A percentile compares a stretch with the other conserved stretches of the same genome.
Conservation (phyloP, 2,329 filamentous ascomycete genomes). For the Epichloe hybrida region DNA sequence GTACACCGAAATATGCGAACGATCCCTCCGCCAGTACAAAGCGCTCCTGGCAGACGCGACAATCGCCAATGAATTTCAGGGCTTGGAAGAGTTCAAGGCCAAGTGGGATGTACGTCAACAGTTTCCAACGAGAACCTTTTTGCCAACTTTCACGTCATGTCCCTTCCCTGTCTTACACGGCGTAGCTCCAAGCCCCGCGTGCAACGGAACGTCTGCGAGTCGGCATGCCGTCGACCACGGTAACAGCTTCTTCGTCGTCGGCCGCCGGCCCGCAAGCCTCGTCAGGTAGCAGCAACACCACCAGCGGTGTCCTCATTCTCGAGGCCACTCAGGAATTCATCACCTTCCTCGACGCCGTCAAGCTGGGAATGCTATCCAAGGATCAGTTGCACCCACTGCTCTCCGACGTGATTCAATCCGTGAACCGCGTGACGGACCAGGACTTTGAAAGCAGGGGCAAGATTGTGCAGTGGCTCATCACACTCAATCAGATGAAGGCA, state of each 20-base stretch:
- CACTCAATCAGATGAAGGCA: slow-evolving; percentile 93
- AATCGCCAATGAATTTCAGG: slow-evolving; percentile 77
- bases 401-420: slow-evolving; percentile 90
- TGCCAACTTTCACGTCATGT: not conserved
- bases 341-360: slow-evolving; percentile 89
- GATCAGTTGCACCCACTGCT: slow-evolving; percentile 92
- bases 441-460: slow-evolving; percentile 94
- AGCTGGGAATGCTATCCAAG: slow-evolving; percentile 83
- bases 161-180: slow-evolving; percentile 3
- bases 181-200: slow-evolving; percentile 79
- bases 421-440: slow-evolving; percentile 89
- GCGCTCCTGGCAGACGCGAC: slow-evolving; percentile 82
- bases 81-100: slow-evolving; percentile 79
- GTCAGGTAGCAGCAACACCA: slow-evolving; percentile 29
- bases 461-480: slow-evolving; percentile 97
- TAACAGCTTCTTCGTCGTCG: slow-evolving; percentile 37
- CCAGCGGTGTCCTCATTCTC: slow-evolving; percentile 57
- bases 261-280: slow-evolving; percentile 29
- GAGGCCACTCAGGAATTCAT: slow-evolving; percentile 97
- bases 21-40: slow-evolving; percentile 91
- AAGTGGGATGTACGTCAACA: slow-evolving; percentile 71
- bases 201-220: slow-evolving; percentile 87
- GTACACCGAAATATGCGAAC: slow-evolving; percentile 92
- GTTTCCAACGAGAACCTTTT: no score
- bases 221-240: slow-evolving; percentile 77